phyloP scores from a whole-genome alignment of 2,329 filamentous ascomycete species.

The Pseudogymnoascus sp. region DNA sequence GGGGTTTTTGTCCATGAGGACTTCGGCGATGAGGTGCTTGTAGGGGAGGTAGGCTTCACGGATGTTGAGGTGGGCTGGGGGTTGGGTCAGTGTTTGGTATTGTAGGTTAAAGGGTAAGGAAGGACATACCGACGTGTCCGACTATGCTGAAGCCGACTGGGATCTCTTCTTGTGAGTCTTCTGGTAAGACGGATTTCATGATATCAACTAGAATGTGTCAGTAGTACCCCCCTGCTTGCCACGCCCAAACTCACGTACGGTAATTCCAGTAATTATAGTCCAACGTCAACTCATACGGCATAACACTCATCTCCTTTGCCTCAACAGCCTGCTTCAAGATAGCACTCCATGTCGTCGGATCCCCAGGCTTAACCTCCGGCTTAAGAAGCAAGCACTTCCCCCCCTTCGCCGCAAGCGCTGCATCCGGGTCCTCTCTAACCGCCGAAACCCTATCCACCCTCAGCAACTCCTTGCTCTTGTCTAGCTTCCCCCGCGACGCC shows the following conservation, averaged over 20 bases:
- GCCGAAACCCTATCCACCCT: slow-evolving; percentile 52
- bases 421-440: slow-evolving; percentile 55
- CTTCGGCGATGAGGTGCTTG: slow-evolving; percentile 75
- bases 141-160: slow-evolving; percentile 81
- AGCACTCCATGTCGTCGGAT: slow-evolving; percentile 67
- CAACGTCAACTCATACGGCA: slow-evolving; percentile 67
- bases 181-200: slow-evolving; percentile 70
- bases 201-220: slow-evolving; percentile 57
- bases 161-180: slow-evolving; percentile 70
- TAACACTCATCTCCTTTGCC: slow-evolving; percentile 57
- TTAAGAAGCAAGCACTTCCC: slow-evolving; percentile 53
- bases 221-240: slow-evolving; percentile 1
- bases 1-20: slow-evolving; percentile 84
- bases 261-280: slow-evolving; percentile 85
- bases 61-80: slow-evolving; percentile 77
- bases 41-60: slow-evolving; percentile 75
- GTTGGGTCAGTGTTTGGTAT: slow-evolving; percentile 16
- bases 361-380: slow-evolving; percentile 45
- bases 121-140: slow-evolving; percentile 66
- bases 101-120: not conserved
- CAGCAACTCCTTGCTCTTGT: slow-evolving; percentile 58
- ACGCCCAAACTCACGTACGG: slow-evolving; percentile 40
- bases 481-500: slow-evolving; percentile 57
- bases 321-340: slow-evolving; percentile 61
- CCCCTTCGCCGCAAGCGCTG: slow-evolving; percentile 42